phyloP scores from a whole-genome alignment of 148 eudicot species.

The Chenopodium album region DNA sequence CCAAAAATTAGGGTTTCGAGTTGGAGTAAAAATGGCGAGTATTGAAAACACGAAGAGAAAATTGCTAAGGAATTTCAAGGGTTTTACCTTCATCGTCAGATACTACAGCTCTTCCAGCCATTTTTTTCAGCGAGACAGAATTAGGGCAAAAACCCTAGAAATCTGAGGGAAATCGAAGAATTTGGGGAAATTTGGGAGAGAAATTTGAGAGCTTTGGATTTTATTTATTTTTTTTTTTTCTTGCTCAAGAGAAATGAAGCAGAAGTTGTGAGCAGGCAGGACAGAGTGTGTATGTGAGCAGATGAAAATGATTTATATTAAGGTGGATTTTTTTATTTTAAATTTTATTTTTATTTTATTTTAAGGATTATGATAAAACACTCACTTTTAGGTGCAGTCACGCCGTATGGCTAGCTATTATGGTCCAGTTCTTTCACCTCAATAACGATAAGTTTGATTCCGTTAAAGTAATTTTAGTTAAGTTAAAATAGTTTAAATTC shows the following conservation, averaged over 20 bases:
- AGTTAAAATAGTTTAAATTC: no score
- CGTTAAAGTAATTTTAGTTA: no score
- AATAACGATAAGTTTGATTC: no score
- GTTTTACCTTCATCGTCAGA: conserved; percentile 74
- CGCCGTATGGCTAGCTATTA: no score
- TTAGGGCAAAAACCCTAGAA: conserved; percentile 29
- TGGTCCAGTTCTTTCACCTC: no score
- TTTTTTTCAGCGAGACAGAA: conserved; percentile 15
- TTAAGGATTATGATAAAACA: no score
- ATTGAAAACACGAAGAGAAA: neutral
- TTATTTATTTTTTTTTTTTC: neutral
- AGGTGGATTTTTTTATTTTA: no score
- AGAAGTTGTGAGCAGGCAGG: neutral
- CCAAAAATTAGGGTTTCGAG: conserved; percentile 25
- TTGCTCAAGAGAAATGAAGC: neutral
- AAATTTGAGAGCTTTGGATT: neutral
- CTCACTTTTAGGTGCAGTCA: no score
- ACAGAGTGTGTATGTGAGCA: neutral
- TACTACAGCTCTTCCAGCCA: conserved; percentile 52
- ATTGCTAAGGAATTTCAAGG: neutral
- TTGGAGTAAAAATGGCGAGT: neutral
- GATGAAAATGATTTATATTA: neutral
- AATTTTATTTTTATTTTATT: no score
- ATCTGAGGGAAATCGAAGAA: neutral
- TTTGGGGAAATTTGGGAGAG: neutral